Conservation (phyloP, 306 rosid species). For the Senna tora region DNA sequence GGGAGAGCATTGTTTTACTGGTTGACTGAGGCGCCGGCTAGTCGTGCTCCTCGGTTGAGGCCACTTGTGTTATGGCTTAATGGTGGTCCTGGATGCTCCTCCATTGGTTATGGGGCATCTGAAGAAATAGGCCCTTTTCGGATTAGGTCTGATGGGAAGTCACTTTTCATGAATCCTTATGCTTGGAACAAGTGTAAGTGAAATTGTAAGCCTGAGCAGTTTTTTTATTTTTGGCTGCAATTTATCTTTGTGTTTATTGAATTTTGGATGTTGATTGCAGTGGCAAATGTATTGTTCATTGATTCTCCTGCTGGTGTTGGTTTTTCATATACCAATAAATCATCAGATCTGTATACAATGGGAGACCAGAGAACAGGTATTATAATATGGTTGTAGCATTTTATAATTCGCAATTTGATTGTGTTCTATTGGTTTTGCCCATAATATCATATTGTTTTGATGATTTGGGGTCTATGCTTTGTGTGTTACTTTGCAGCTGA, state of each 20-base stretch:
- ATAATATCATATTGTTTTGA: slow-evolving; percentile 1
- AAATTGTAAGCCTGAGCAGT: background rate
- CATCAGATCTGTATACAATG: slow-evolving; percentile 73
- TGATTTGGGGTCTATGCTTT: slow-evolving; percentile 32
- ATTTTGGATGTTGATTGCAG: slow-evolving; percentile 52
- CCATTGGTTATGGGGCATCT: slow-evolving; percentile 94
- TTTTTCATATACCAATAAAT: slow-evolving; percentile 84
- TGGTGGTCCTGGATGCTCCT: slow-evolving; percentile 99
- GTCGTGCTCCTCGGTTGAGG: slow-evolving; percentile 64
- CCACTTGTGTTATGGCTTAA: slow-evolving; percentile 95
- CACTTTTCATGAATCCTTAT: slow-evolving; percentile 80
- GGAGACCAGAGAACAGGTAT: slow-evolving; percentile 93
- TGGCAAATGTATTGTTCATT: slow-evolving; percentile 88
- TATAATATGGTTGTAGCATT: background rate
- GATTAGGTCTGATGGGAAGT: slow-evolving; percentile 75
- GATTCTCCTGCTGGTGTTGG: slow-evolving; percentile 99
- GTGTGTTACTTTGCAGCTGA: slow-evolving; percentile 65
- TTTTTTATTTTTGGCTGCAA: background rate
- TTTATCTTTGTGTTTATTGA: slow-evolving; percentile 8
- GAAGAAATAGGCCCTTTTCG: slow-evolving; percentile 95
- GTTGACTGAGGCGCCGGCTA: slow-evolving; percentile 73
- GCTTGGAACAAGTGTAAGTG: slow-evolving; percentile 89
- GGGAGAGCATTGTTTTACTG: slow-evolving; percentile 95
- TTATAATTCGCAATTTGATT: slow-evolving; percentile 6
- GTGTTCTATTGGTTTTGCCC: slow-evolving; percentile 30